phyloP scores from a whole-genome alignment of 345 rosid species.

The Sapria himalayana region DNA sequence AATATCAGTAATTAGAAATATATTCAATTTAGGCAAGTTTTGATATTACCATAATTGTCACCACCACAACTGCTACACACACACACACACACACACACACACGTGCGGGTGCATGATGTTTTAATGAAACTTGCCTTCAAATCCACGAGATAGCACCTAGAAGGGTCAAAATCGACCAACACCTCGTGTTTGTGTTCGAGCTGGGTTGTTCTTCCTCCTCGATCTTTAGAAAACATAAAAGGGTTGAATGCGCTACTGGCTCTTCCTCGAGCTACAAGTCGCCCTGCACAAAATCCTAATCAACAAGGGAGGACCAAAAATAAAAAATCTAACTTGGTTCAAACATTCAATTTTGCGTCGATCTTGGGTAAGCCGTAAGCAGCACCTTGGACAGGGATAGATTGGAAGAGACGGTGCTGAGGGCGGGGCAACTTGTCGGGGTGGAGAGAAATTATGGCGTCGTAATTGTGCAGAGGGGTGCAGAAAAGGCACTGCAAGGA shows the following conservation, averaged over 20 bases:
- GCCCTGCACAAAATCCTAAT: slow-evolving; percentile 25
- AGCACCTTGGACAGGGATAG: slow-evolving; percentile 49
- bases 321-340: background rate
- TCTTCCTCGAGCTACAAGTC: slow-evolving; percentile 42
- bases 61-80: too few species aligned
- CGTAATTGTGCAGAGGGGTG: slow-evolving; percentile 75
- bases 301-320: background rate
- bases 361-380: too few species aligned
- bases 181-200: slow-evolving; percentile 36
- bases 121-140: slow-evolving; percentile 32
- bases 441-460: slow-evolving; percentile 77
- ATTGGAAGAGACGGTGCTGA: slow-evolving; percentile 51
- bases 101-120: too few species aligned
- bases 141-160: slow-evolving; percentile 39
- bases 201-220: slow-evolving; percentile 30
- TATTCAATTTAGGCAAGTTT: too few species aligned
- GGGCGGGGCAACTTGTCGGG: slow-evolving; percentile 56
- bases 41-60: too few species aligned
- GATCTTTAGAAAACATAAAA: slow-evolving; percentile 28
- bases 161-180: slow-evolving; percentile 59
- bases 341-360: too few species aligned
- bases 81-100: too few species aligned
- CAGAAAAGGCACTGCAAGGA: slow-evolving; percentile 60
- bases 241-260: slow-evolving; percentile 46
- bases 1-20: too few species aligned